Conservation (phyloP, 208 protist genomes). For the Acanthamoeba lenticulata region DNA sequence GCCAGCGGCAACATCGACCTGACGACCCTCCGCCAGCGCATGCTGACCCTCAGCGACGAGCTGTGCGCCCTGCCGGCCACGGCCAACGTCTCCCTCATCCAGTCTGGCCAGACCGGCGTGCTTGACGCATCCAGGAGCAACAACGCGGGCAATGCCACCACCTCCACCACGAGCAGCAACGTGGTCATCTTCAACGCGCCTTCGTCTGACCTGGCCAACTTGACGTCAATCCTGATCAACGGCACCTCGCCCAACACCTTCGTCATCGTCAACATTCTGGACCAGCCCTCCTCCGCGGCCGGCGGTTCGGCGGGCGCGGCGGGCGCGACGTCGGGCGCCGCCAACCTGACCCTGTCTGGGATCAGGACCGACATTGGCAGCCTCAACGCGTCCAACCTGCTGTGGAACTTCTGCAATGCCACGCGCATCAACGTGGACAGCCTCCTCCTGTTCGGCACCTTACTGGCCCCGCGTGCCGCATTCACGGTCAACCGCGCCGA, state of each 20-base stretch:
- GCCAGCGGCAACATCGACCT: background rate
- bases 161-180: background rate
- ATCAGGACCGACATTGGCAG: background rate
- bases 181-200: background rate
- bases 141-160: background rate
- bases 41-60: background rate
- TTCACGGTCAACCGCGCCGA: background rate
- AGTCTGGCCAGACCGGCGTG: background rate
- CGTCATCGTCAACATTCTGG: background rate
- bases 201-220: background rate
- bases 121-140: background rate
- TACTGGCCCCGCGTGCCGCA: background rate
- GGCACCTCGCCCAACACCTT: background rate
- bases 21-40: background rate
- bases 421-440: background rate
- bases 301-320: background rate
- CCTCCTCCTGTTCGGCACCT: background rate
- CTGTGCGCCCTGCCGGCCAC: background rate
- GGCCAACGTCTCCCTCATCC: background rate
- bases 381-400: background rate
- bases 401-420: slow-evolving; percentile 26
- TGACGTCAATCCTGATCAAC: background rate
- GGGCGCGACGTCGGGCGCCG: background rate
- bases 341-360: background rate
- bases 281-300: background rate